A percentile compares a stretch with the other conserved stretches of the same genome.
These are phyloP conservation scores for Amanita subjunquillea DNA, from an alignment of 768 basidiomycete species.

Conservation along the genomic window DNA sequence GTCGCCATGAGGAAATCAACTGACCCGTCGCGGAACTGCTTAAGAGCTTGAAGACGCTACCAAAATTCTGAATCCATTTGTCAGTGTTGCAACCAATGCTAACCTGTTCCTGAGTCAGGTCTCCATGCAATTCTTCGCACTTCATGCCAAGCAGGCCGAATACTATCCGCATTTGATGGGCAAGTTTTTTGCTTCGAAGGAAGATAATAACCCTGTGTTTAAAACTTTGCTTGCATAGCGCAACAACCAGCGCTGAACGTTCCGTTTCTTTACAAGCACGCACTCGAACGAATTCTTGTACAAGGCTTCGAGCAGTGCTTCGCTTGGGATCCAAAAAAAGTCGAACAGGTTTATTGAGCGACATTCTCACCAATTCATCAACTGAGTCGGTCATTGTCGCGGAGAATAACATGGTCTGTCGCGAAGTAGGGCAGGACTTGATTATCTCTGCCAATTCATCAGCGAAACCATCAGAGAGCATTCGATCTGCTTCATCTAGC, in stretches of 20 bases:
- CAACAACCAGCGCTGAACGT: conserved; percentile 63
- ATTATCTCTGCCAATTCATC: conserved; percentile 94
- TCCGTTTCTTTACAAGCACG: conserved; percentile 70
- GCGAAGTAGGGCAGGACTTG: conserved; percentile 73
- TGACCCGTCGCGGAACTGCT: conserved; percentile 75
- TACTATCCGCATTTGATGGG: conserved; percentile 93
- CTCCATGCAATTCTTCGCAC: conserved; percentile 89
- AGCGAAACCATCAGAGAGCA: conserved; percentile 91
- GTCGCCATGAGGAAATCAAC: conserved; percentile 96
- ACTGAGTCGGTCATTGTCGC: conserved; percentile 99
- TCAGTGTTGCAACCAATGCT: conserved; percentile 9
- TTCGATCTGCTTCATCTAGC: conserved; percentile 95
- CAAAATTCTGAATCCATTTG: neutral
- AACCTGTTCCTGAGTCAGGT: conserved; percentile 94
- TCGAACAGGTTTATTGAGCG: conserved; percentile 84
- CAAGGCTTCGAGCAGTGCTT: conserved; percentile 71
- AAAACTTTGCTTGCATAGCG: conserved; percentile 86
- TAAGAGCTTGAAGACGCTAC: conserved; percentile 79
- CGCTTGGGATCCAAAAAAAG: conserved; percentile 94
- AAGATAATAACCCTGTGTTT: conserved; percentile 82
- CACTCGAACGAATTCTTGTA: conserved; percentile 94
- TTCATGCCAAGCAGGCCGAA: conserved; percentile 86
- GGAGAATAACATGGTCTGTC: conserved; percentile 98
- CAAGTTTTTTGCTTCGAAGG: conserved; percentile 91
- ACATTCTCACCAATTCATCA: conserved; percentile 87